phyloP scores from a whole-genome alignment of 768 basidiomycete genomes.

The Tricholoma matsutake region DNA sequence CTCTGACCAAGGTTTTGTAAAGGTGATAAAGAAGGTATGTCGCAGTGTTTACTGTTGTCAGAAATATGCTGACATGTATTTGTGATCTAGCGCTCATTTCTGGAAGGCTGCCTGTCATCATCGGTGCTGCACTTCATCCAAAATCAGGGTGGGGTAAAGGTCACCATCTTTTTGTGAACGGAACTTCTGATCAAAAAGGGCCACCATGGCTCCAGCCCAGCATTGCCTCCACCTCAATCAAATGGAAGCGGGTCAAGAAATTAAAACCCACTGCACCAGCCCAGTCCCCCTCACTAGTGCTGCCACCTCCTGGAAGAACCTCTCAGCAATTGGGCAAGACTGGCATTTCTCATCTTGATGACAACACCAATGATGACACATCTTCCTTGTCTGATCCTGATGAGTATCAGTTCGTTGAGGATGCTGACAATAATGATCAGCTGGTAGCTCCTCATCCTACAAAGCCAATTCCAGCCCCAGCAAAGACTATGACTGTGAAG shows the following conservation, averaged over 20 bases:
- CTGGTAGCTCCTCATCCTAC: neutral
- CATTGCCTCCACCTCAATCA: neutral
- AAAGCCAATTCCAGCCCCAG: neutral
- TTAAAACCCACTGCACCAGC: no score
- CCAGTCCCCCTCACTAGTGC: neutral
- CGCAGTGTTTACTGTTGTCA: neutral
- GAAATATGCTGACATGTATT: no score
- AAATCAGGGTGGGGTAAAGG: neutral
- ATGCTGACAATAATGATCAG: neutral
- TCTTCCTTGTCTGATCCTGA: neutral
- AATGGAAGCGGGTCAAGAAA: neutral
- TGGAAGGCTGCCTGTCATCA: neutral
- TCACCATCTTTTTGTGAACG: neutral
- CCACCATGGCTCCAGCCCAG: neutral
- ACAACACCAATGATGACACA: neutral
- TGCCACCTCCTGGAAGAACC: neutral
- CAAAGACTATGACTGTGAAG: neutral
- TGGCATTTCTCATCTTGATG: neutral
- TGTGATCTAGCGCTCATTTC: no score
- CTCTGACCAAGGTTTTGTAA: neutral
- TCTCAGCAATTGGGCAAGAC: neutral
- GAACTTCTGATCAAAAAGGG: neutral
- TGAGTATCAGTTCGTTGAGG: neutral
- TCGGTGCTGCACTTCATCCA: neutral
- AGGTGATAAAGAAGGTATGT: no score